Conservation (phyloP, 1,284 basidiomycete genomes). For the Wolfiporia cocos region DNA sequence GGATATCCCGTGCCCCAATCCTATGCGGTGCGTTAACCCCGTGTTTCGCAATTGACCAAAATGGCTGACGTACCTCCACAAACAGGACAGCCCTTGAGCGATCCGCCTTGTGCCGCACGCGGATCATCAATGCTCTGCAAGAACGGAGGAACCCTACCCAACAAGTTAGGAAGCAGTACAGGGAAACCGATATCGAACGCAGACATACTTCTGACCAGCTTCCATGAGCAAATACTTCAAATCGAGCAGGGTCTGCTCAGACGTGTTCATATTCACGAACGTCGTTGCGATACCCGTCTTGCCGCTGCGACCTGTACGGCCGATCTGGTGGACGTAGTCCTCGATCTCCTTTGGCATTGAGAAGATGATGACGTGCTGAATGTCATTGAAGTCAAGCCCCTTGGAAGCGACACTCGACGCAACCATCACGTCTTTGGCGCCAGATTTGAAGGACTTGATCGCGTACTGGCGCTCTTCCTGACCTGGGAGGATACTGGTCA, state of each 20-base stretch:
- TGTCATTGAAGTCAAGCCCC: slow-evolving; percentile 97
- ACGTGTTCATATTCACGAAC: slow-evolving; percentile 98
- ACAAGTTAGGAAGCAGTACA: no score
- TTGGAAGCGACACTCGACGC: slow-evolving; percentile 97
- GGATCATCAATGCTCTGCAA: slow-evolving; percentile 90
- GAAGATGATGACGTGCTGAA: slow-evolving; percentile 97
- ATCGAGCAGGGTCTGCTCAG: slow-evolving; percentile 94
- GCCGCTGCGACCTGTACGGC: slow-evolving; percentile 94
- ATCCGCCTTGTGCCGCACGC: slow-evolving; percentile 69
- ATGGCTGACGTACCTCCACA: slow-evolving; percentile 72
- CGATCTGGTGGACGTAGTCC: slow-evolving; percentile 98
- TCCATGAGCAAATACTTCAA: slow-evolving; percentile 97
- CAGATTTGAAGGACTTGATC: slow-evolving; percentile 95
- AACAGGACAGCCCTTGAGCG: slow-evolving; percentile 85
- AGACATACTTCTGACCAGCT: slow-evolving; percentile 87
- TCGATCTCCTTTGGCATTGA: slow-evolving; percentile 99
- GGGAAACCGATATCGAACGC: no score
- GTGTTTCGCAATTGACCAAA: slow-evolving; percentile 4
- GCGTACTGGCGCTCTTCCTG: slow-evolving; percentile 99
- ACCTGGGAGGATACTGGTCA: slow-evolving; percentile 38
- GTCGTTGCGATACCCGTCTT: slow-evolving; percentile 99
- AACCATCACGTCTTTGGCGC: slow-evolving; percentile 98
- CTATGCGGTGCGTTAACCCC: slow-evolving; percentile 35
- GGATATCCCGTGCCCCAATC: slow-evolving; percentile 88
- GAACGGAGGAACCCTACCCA: slow-evolving; percentile 88